Evolutionary conservation across 2,329 filamentous ascomycete genomes (phyloP), one percentile per base, ranked within the genome.

Genomic region (Colletotrichum sp.): DNA sequence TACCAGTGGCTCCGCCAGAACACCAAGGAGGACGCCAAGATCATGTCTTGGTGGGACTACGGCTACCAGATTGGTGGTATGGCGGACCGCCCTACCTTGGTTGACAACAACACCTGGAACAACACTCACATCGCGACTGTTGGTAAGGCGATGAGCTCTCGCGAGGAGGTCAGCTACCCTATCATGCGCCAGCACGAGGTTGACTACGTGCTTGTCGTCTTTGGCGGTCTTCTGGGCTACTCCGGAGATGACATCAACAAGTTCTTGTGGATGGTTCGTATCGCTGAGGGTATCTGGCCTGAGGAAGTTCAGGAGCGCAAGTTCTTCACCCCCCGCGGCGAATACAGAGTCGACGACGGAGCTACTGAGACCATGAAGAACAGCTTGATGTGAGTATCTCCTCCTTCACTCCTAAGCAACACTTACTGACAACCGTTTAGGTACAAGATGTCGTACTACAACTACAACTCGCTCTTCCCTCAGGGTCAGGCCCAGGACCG

Each of bases 361-460:
- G 97, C 97, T 68, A 98, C 96, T 7, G 95, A 97, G 28, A 95
- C 96, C 60, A 99, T 99, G 97, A 97, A 95, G 90, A 98, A 99
- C 92, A 98, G 96, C 87, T 91, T 99, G 90, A 98, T 99, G 96
- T 98, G 91, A 91, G 95, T 88, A 32, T 12, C 16, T 8, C 34
- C 30, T 16, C 16, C 9, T 24, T 12, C 28, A 10, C 18, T 34
- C 32, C 24, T 13, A 52, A 12, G 36, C 32, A 26, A 43, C 78
- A 55, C 82, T 43, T 78, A 59, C 82, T 85, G 77, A 85, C 81
- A 66, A 30, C 13, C 48, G 34, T 34, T 78, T 79, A 98, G 96
- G 95, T 99, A 99, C 92, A 99, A 99, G 91, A 98, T 99, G 96
- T 98, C 96, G 26, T 99, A 99, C 91, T 95, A 99, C 92, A 99